Conservation (phyloP, 2,329 filamentous ascomycete species). For the Calonectria pseudoturangicola region DNA sequence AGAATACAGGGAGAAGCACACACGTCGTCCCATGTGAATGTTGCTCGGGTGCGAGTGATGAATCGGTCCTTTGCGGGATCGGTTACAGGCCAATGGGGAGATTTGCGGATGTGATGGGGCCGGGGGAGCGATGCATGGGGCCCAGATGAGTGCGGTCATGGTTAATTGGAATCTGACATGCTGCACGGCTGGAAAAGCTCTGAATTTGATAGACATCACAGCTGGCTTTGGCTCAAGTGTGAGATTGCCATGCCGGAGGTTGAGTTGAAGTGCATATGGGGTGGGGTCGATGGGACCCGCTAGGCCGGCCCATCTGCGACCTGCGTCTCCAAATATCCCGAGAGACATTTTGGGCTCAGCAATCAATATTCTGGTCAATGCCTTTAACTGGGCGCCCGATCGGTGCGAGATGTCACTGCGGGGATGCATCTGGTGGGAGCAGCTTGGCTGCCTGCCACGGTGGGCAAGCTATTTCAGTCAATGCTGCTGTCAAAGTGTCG, state of each 20-base stretch:
- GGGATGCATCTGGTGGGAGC: slow-evolving; percentile 17
- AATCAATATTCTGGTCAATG: slow-evolving; percentile 23
- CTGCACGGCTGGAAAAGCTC: neutral
- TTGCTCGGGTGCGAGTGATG: slow-evolving; percentile 6
- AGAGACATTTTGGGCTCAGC: slow-evolving; percentile 30
- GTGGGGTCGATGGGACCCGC: slow-evolving; percentile 36
- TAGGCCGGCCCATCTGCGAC: slow-evolving; percentile 39
- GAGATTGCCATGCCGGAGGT: slow-evolving; percentile 36
- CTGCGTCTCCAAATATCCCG: slow-evolving; percentile 34
- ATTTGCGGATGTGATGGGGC: slow-evolving; percentile 21
- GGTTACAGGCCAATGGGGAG: slow-evolving; percentile 24
- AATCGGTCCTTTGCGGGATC: slow-evolving; percentile 38
- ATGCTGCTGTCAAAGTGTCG: slow-evolving; percentile 22
- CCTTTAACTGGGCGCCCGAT: slow-evolving; percentile 24
- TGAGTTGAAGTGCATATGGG: slow-evolving; percentile 36
- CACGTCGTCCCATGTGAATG: slow-evolving; percentile 17
- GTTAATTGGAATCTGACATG: neutral
- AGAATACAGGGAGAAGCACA: neutral
- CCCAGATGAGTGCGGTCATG: neutral
- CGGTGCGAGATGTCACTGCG: slow-evolving; percentile 27
- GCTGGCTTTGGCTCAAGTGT: slow-evolving; percentile 24
- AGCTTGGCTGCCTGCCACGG: neutral
- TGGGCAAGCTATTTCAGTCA: neutral
- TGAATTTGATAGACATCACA: slow-evolving; percentile 22
- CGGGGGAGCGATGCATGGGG: slow-evolving; percentile 11